A percentile compares a stretch with the other conserved stretches of the same genome.
These are phyloP conservation scores for Globisporangium perplexum DNA, from an alignment of 352 stramenopile genomes.

Conservation along the genomic window DNA sequence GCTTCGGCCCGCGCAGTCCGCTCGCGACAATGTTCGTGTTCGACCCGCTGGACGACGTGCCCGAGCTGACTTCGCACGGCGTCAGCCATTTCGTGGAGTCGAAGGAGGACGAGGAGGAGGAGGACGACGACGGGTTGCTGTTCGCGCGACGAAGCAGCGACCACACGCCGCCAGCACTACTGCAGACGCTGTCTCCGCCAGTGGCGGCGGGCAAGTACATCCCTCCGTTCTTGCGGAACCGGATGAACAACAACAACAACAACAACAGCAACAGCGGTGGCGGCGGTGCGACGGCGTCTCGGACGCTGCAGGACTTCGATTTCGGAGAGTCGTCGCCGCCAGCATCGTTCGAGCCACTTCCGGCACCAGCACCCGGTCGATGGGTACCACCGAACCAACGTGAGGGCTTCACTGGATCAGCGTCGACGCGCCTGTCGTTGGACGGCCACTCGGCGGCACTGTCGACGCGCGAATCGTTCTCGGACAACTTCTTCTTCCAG, in stretches of 20 bases:
- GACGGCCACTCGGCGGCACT: constrained; percentile 29
- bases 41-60: constrained; percentile 62
- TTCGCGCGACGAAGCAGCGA: constrained; percentile 1
- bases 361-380: constrained; percentile 29
- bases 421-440: constrained; percentile 33
- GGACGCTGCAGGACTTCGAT: constrained; percentile 9
- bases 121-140: constrained; percentile 14
- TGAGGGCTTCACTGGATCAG: constrained; percentile 26
- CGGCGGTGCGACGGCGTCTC: background rate
- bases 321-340: constrained; percentile 15
- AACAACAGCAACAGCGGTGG: background rate
- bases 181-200: constrained; percentile 52
- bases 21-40: constrained; percentile 67
- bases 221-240: constrained; percentile 67
- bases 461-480: constrained; percentile 41
- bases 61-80: constrained; percentile 20
- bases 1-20: constrained; percentile 62
- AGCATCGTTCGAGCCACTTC: constrained; percentile 31
- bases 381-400: constrained; percentile 54
- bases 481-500: constrained; percentile 51
- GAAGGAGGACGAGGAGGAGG: constrained; percentile 9
- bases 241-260: constrained; percentile 8
- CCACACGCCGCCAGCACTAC: constrained; percentile 25
- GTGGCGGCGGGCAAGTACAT: constrained; percentile 63
- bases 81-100: constrained; percentile 18